Evolutionary conservation across 179 eudicot species (phyloP).

Genomic region (Amaranthus tricolor): DNA sequence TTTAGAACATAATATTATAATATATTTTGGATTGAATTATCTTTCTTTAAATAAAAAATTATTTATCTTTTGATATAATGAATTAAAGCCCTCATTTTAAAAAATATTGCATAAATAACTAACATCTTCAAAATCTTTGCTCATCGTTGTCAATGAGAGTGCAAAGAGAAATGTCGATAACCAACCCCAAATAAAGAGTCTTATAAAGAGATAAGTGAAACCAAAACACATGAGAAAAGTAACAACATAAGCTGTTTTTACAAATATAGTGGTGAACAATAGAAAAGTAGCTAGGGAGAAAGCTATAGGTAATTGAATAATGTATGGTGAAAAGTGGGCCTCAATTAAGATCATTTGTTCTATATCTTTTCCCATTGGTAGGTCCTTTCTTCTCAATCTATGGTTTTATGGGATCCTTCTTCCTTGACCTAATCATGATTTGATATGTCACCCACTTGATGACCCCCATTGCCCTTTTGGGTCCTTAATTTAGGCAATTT

Average conservation of each 20-base stretch:
- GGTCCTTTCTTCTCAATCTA: conserved; percentile 20
- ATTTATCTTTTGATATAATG: too few relatives aligned
- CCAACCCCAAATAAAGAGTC: too few relatives aligned
- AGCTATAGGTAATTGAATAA: background rate
- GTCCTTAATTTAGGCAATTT: background rate
- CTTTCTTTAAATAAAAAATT: too few relatives aligned
- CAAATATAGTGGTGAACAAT: background rate
- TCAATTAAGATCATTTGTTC: background rate
- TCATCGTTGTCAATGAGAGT: too few relatives aligned
- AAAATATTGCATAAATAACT: too few relatives aligned
- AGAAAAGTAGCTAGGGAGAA: background rate
- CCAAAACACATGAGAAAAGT: too few relatives aligned
- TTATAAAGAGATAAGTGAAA: too few relatives aligned
- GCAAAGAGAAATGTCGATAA: too few relatives aligned
- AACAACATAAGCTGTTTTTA: background rate
- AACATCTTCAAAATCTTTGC: too few relatives aligned
- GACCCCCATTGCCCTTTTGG: conserved; percentile 3
- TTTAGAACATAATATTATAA: too few relatives aligned
- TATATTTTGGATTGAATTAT: too few relatives aligned
- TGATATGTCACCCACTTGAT: conserved; percentile 20
- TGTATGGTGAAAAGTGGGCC: conserved; percentile 7
- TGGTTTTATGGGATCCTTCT: conserved; percentile 21
- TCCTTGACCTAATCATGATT: conserved; percentile 14
- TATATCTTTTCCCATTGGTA: background rate
- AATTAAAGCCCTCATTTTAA: too few relatives aligned